Percentiles rank a stretch among this genome's conserved stretches.
Conservation (phyloP, 352 stramenopile species). For the Globisporangium mamillatum region DNA sequence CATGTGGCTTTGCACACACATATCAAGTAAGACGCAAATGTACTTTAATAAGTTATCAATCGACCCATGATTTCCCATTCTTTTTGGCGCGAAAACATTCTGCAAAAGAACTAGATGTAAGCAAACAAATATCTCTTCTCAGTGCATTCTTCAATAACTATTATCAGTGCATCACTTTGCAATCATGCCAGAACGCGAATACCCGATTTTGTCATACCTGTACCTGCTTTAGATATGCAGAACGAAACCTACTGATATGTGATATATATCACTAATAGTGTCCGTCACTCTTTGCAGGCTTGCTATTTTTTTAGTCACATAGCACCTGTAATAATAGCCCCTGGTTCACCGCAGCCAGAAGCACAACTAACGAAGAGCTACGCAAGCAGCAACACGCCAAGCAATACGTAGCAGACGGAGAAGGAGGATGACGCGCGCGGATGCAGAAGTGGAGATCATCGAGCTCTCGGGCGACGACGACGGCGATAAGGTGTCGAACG, state of each 20-base stretch:
- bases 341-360: background rate
- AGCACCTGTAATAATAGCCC: background rate
- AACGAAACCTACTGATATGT: background rate
- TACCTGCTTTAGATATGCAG: background rate
- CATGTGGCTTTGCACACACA: no score
- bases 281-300: background rate
- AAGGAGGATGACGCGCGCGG: background rate
- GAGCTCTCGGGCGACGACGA: constrained; percentile 5
- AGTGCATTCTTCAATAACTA: no score
- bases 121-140: no score
- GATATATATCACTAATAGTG: background rate
- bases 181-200: no score
- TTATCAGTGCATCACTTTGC: no score
- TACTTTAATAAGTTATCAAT: no score
- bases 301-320: background rate
- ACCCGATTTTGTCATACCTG: background rate
- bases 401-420: background rate
- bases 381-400: background rate
- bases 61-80: no score
- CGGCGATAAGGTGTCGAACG: background rate
- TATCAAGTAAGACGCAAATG: no score
- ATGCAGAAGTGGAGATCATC: constrained; percentile 1
- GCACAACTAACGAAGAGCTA: background rate
- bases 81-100: no score
- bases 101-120: no score